Evolutionary conservation across 441 rosid genomes (phyloP).

Genomic region (Bruguiera hainesii): DNA sequence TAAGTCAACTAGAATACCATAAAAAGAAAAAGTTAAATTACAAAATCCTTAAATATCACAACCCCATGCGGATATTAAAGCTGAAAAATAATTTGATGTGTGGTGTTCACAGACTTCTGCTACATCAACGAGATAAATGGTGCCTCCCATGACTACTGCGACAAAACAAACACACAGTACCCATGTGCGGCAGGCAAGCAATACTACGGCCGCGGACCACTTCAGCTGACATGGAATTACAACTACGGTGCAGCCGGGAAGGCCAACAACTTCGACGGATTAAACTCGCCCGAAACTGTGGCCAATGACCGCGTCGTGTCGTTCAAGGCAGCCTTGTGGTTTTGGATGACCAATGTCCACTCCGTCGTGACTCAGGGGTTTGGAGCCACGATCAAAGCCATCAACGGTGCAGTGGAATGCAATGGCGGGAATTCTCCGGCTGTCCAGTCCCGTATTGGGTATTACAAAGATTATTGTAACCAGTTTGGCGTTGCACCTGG

Average conservation of each 20-base stretch:
- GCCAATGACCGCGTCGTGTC: conserved; percentile 35
- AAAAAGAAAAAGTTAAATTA: no score
- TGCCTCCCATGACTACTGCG: conserved; percentile 14
- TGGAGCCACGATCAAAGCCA: conserved; percentile 43
- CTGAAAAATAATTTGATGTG: not conserved
- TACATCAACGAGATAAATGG: conserved; percentile 30
- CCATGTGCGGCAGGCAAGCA: conserved; percentile 13
- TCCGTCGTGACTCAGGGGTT: conserved; percentile 34
- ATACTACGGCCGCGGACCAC: conserved; percentile 30
- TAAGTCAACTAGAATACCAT: no score
- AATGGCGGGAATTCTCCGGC: conserved; percentile 18
- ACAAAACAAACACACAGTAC: not conserved
- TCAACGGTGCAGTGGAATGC: conserved; percentile 42
- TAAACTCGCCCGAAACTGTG: conserved; percentile 40
- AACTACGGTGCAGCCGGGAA: conserved; percentile 33
- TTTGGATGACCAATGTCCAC: conserved; percentile 42
- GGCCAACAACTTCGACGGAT: conserved; percentile 24
- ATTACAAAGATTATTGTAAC: conserved; percentile 35
- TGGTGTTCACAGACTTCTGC: conserved; percentile 27
- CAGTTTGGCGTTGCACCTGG: conserved; percentile 37
- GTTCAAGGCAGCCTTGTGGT: conserved; percentile 50
- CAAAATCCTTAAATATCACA: no score
- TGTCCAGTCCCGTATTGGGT: conserved; percentile 30
- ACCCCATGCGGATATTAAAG: no score
- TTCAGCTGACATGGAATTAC: conserved; percentile 34